phyloP scores from a whole-genome alignment of 2,329 filamentous ascomycete species.

The Ophiocordyceps unilateralis region DNA sequence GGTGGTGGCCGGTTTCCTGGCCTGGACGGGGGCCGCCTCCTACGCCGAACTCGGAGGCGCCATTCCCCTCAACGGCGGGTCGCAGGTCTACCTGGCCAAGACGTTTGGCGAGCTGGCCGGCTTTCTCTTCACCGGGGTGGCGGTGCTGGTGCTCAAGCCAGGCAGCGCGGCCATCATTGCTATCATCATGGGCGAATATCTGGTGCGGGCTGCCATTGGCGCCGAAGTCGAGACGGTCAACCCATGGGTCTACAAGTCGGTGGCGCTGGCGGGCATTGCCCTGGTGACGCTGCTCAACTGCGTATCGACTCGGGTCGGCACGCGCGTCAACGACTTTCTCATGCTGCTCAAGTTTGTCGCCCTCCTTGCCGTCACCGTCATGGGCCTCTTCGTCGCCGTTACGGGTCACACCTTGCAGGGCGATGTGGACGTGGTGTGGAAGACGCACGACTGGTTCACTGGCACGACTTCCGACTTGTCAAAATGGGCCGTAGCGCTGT shows the following conservation, averaged over 20 bases:
- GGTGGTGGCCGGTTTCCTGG: conserved; percentile 76
- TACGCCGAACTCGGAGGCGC: conserved; percentile 93
- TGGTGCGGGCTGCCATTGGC: conserved; percentile 75
- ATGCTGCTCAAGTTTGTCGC: conserved; percentile 97
- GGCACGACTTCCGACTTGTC: conserved; percentile 65
- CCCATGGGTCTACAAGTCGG: conserved; percentile 78
- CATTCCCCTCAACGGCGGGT: conserved; percentile 85
- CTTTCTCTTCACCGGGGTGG: conserved; percentile 93
- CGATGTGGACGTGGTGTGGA: conserved; percentile 69
- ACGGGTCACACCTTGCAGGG: conserved; percentile 71
- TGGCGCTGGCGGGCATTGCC: conserved; percentile 61
- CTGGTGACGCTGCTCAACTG: conserved; percentile 76
- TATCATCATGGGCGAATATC: conserved; percentile 95
- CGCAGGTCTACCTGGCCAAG: conserved; percentile 87
- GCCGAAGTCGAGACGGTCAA: conserved; percentile 69
- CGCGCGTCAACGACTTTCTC: conserved; percentile 74
- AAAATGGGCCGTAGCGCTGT: conserved; percentile 83
- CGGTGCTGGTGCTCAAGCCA: conserved; percentile 84
- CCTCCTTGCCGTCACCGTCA: conserved; percentile 69
- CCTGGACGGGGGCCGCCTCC: conserved; percentile 89
- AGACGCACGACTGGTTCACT: conserved; percentile 72
- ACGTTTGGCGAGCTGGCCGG: conserved; percentile 89
- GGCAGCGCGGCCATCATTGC: conserved; percentile 86
- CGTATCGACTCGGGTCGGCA: conserved; percentile 75
- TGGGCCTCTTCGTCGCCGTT: conserved; percentile 72